These are phyloP conservation scores for Naganishia onofrii DNA, from an alignment of 768 basidiomycete species.

Conservation along the genomic window DNA sequence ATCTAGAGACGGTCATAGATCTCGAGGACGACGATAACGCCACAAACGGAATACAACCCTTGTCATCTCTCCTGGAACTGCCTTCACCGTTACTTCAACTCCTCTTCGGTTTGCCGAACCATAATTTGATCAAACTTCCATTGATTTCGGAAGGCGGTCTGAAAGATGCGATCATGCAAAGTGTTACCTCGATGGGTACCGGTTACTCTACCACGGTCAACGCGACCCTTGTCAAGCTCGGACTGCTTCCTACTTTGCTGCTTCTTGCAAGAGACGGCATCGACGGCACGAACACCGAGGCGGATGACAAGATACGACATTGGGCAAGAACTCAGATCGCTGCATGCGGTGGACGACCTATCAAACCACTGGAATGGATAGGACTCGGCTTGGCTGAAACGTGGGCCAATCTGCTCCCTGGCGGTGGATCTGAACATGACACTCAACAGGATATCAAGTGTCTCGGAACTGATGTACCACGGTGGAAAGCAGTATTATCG, in stretches of 20 bases:
- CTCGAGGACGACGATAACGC: conserved; percentile 2
- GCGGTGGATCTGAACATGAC: not conserved
- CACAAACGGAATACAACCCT: not conserved
- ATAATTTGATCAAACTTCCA: conserved; percentile 63
- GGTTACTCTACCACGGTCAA: not conserved
- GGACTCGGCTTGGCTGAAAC: conserved; percentile 35
- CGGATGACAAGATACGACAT: not conserved
- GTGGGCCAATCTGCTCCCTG: conserved; percentile 20
- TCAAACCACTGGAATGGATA: conserved; percentile 40
- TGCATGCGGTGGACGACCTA: conserved; percentile 33
- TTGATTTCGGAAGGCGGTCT: conserved; percentile 54
- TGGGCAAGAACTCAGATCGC: conserved; percentile 35
- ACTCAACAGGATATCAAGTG: conserved; percentile 35
- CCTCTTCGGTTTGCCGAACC: conserved; percentile 61
- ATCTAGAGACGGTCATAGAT: conserved; percentile 25
- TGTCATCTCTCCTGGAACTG: conserved; percentile 28
- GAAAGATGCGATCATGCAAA: conserved; percentile 46
- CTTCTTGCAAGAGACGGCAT: not conserved
- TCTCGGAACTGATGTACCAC: not conserved
- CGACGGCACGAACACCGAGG: not conserved
- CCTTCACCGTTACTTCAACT: conserved; percentile 53
- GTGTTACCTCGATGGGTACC: conserved; percentile 30
- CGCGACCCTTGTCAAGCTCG: conserved; percentile 15
- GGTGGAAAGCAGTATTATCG: conserved; percentile 33
- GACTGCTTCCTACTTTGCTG: conserved; percentile 9